These are phyloP conservation scores for Tylopilus plumbeoviolaceoides DNA, from an alignment of 768 basidiomycete species.

Conservation along the genomic window DNA sequence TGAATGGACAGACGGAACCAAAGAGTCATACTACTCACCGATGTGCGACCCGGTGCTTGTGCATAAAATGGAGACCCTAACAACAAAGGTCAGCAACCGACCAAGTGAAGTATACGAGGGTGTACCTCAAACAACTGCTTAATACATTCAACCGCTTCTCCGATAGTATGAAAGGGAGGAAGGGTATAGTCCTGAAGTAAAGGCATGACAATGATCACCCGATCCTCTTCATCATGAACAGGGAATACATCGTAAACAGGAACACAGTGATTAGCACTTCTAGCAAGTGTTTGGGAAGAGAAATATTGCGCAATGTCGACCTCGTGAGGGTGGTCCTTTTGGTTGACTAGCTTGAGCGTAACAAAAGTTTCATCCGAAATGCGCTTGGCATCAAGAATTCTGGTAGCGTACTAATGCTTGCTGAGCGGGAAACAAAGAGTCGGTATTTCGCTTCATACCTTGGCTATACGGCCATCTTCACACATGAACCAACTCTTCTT, in stretches of 20 bases:
- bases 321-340: constrained; percentile 24
- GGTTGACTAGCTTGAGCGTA: constrained; percentile 27
- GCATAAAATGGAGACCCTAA: not conserved
- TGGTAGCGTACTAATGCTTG: no score
- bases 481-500: no score
- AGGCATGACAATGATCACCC: constrained; percentile 32
- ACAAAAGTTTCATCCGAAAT: constrained; percentile 27
- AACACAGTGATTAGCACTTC: constrained; percentile 32
- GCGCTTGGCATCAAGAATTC: constrained; percentile 15
- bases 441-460: no score
- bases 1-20: no score
- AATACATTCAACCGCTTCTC: not conserved
- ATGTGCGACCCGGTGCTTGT: constrained; percentile 7
- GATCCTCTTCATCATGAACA: constrained; percentile 6
- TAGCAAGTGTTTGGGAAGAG: not conserved
- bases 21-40: not conserved
- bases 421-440: no score
- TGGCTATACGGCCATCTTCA: no score
- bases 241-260: constrained; percentile 26
- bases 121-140: constrained; percentile 29
- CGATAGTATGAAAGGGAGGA: constrained; percentile 27
- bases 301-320: constrained; percentile 27
- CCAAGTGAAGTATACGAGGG: not conserved
- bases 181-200: constrained; percentile 25
- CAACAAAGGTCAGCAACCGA: not conserved